A percentile compares a stretch with the other conserved stretches of the same genome.
phyloP scores from a whole-genome alignment of 2,329 filamentous ascomycete species.

The Colletotrichum filicis region DNA sequence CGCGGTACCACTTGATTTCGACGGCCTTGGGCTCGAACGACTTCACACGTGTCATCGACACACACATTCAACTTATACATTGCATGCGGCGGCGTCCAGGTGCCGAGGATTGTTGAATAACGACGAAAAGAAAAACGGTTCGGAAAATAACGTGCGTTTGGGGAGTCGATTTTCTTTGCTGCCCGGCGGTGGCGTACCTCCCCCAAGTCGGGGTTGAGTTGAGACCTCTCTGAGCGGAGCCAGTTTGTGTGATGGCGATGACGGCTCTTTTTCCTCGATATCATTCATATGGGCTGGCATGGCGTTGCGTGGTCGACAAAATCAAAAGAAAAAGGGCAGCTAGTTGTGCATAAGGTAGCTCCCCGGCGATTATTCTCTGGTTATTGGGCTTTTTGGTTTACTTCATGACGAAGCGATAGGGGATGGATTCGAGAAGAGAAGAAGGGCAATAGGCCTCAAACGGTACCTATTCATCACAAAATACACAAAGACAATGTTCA shows the following conservation, averaged over 20 bases:
- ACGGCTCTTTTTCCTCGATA: slow-evolving; percentile 16
- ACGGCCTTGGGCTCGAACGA: slow-evolving; percentile 3
- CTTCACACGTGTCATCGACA: neutral
- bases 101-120: slow-evolving; percentile 12
- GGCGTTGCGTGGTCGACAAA: slow-evolving; percentile 30
- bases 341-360: slow-evolving; percentile 21
- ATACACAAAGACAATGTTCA: neutral
- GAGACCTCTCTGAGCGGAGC: slow-evolving; percentile 5
- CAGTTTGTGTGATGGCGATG: slow-evolving; percentile 23
- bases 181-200: slow-evolving; percentile 3
- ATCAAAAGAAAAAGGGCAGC: slow-evolving; percentile 23
- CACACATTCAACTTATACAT: slow-evolving; percentile 20
- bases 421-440: neutral
- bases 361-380: slow-evolving; percentile 14
- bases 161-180: slow-evolving; percentile 16
- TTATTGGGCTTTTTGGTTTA: slow-evolving; percentile 6
- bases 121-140: slow-evolving; percentile 13
- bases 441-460: neutral
- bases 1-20: slow-evolving; percentile 13
- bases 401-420: slow-evolving; percentile 1
- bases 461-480: neutral
- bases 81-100: slow-evolving; percentile 30
- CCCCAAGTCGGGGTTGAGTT: neutral
- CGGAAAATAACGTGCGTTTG: slow-evolving; percentile 17
- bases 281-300: slow-evolving; percentile 30